phyloP scores from a whole-genome alignment of 495 filamentous ascomycete genomes.

The Poronia punctata region DNA sequence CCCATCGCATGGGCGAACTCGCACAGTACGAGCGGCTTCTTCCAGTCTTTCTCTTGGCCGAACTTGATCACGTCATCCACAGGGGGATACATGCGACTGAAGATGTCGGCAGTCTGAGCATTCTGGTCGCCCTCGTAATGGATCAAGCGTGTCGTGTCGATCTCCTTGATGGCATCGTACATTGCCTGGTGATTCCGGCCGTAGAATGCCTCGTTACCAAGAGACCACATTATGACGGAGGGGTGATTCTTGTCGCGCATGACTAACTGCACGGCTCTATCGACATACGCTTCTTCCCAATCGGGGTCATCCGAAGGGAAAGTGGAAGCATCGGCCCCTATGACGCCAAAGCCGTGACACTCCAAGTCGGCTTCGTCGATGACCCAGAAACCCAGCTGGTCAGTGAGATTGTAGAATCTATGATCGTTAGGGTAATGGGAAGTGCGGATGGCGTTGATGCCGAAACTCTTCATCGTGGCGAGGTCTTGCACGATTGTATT shows the following conservation, averaged over 20 bases:
- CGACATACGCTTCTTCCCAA: constrained; percentile 65
- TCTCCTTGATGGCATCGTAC: constrained; percentile 53
- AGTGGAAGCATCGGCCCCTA: constrained; percentile 39
- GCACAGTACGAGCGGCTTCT: constrained; percentile 57
- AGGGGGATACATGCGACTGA: constrained; percentile 59
- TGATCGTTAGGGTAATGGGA: constrained; percentile 58
- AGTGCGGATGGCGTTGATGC: constrained; percentile 62
- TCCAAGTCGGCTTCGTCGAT: constrained; percentile 70
- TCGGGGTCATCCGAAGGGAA: constrained; percentile 58
- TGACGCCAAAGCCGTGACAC: constrained; percentile 59
- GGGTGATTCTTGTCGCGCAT: constrained; percentile 62
- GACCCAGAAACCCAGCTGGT: constrained; percentile 65
- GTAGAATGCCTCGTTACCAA: constrained; percentile 68
- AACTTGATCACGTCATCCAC: constrained; percentile 40
- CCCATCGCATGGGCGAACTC: constrained; percentile 73
- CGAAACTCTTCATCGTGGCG: constrained; percentile 58
- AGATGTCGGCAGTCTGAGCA: constrained; percentile 57
- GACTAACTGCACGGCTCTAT: constrained; percentile 59
- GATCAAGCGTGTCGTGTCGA: constrained; percentile 51
- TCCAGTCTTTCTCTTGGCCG: constrained; percentile 35
- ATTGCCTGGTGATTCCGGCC: constrained; percentile 61
- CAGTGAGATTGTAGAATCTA: constrained; percentile 55
- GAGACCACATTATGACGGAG: constrained; percentile 63
- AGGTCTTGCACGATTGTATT: constrained; percentile 51
- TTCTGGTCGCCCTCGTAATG: constrained; percentile 63